These are phyloP conservation scores for Myotisia sp. DNA, from an alignment of 2,329 filamentous ascomycete genomes.

Conservation along the genomic window DNA sequence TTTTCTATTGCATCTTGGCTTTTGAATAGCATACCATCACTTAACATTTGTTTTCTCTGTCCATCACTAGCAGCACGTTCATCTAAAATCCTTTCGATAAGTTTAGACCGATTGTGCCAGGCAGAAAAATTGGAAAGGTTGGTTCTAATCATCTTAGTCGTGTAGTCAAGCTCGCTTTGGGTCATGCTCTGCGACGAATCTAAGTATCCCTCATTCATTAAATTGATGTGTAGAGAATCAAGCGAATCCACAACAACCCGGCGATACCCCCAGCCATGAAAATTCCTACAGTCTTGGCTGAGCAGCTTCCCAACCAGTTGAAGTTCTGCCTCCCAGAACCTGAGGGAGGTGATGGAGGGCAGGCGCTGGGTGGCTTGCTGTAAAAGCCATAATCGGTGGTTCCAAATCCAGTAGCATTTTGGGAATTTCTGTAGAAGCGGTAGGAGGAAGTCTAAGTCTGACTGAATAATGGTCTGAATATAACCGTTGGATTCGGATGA, in stretches of 20 bases:
- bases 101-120: slow-evolving; percentile 79
- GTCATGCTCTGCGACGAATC: slow-evolving; percentile 46
- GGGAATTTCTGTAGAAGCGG: slow-evolving; percentile 72
- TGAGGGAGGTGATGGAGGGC: slow-evolving; percentile 39
- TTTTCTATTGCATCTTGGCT: background rate
- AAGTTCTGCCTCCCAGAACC: slow-evolving; percentile 74
- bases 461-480: slow-evolving; percentile 44
- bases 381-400: slow-evolving; percentile 78
- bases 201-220: slow-evolving; percentile 7
- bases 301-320: slow-evolving; percentile 79
- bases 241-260: slow-evolving; percentile 63
- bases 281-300: slow-evolving; percentile 71
- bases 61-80: slow-evolving; percentile 52
- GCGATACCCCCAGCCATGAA: slow-evolving; percentile 91
- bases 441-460: slow-evolving; percentile 69
- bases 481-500: slow-evolving; percentile 26
- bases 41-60: slow-evolving; percentile 54
- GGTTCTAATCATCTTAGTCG: slow-evolving; percentile 69
- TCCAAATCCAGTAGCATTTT: slow-evolving; percentile 99
- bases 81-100: slow-evolving; percentile 61
- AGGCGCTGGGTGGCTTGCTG: slow-evolving; percentile 54
- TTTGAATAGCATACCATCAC: slow-evolving; percentile 42
- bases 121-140: slow-evolving; percentile 93
- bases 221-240: slow-evolving; percentile 38
- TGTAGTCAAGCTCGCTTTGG: slow-evolving; percentile 76